phyloP scores from a whole-genome alignment of 805 yeast species.

The Metschnikowia drakensbergensis region DNA sequence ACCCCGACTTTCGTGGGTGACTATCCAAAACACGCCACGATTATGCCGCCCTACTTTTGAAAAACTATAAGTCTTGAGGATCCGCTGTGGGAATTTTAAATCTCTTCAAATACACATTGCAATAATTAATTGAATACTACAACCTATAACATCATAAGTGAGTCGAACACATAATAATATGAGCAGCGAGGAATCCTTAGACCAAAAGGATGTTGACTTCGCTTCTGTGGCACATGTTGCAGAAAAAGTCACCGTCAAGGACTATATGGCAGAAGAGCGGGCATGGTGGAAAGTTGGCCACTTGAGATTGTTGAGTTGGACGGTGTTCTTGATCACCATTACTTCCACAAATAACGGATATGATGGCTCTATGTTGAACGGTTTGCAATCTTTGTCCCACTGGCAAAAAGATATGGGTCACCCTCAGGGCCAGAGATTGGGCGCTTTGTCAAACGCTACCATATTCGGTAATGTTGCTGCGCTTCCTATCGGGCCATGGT shows the following conservation, averaged over 20 bases:
- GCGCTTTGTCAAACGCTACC: constrained; percentile 21
- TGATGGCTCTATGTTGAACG: constrained; percentile 41
- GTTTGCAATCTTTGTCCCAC: constrained; percentile 42
- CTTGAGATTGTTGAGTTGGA: constrained; percentile 33
- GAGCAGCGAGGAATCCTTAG: constrained; percentile 2
- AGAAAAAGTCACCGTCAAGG: constrained; percentile 7
- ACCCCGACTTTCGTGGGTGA: neutral
- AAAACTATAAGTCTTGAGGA: neutral
- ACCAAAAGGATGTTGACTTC: neutral
- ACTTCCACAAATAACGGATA: constrained; percentile 42
- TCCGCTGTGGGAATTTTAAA: neutral
- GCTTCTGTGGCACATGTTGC: neutral
- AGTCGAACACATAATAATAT: neutral
- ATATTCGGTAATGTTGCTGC: constrained; percentile 38
- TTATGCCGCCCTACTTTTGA: neutral
- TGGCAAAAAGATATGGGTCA: constrained; percentile 38
- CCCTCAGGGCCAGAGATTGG: constrained; percentile 21
- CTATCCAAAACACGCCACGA: neutral
- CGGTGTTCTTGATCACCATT: constrained; percentile 40
- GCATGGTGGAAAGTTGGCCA: constrained; percentile 37
- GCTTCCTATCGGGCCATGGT: constrained; percentile 13
- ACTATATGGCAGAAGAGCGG: constrained; percentile 15
- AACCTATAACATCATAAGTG: neutral
- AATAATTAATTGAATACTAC: neutral
- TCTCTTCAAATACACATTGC: neutral